A percentile compares a stretch with the other conserved stretches of the same genome.
These are phyloP conservation scores for Neonectria faginata DNA, from an alignment of 2,329 filamentous ascomycete species.

Conservation along the genomic window DNA sequence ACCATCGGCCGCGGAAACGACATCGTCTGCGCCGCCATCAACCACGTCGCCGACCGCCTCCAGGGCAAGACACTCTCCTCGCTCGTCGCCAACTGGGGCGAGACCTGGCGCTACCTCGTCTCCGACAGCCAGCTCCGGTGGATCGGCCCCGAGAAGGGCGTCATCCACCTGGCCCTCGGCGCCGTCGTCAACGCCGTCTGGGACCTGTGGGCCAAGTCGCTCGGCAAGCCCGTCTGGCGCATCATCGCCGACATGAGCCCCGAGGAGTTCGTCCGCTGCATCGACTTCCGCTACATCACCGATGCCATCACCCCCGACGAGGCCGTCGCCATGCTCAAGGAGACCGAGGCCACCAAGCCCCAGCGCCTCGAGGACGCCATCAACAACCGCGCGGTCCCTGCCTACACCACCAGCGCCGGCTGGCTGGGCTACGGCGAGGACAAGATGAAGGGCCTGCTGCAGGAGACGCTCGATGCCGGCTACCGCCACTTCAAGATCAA, in stretches of 20 bases:
- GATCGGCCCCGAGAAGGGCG: conserved; percentile 95
- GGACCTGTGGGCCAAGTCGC: conserved; percentile 93
- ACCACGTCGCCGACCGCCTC: conserved; percentile 81
- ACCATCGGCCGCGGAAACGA: conserved; percentile 92
- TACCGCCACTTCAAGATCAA: conserved; percentile 94
- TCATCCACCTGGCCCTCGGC: conserved; percentile 90
- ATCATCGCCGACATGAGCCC: conserved; percentile 91
- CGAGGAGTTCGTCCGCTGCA: conserved; percentile 86
- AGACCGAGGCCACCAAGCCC: conserved; percentile 74
- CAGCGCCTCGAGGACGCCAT: conserved; percentile 80
- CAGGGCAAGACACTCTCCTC: conserved; percentile 80
- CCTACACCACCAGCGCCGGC: conserved; percentile 90
- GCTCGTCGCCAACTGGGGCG: conserved; percentile 83
- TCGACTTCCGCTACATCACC: conserved; percentile 95
- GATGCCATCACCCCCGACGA: conserved; percentile 92
- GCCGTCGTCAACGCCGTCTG: conserved; percentile 92
- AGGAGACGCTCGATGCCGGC: conserved; percentile 79
- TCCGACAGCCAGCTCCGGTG: conserved; percentile 90
- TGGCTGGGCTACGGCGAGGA: conserved; percentile 93
- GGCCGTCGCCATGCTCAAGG: conserved; percentile 77
- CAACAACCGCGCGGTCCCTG: conserved; percentile 80
- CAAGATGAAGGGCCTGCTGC: conserved; percentile 81
- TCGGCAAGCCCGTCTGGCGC: conserved; percentile 89
- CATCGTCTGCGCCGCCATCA: conserved; percentile 87
- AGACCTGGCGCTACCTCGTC: conserved; percentile 93